phyloP scores from a whole-genome alignment of 352 stramenopile genomes.

The Pythium brachiatum region DNA sequence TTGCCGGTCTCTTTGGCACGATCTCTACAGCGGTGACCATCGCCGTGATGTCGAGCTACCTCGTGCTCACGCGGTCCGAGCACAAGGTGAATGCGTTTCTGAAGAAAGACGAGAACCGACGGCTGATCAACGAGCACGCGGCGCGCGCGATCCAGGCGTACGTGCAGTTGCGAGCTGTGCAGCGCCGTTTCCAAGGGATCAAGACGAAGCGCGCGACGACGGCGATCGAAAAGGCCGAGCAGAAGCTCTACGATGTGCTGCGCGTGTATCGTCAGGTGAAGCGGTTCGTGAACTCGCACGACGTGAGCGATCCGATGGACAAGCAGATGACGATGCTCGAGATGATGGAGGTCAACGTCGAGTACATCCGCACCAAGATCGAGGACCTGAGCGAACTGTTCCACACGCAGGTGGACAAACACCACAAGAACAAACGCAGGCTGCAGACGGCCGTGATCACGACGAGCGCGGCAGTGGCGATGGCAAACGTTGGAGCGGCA shows the following conservation, averaged over 20 bases:
- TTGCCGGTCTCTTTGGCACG: constrained; percentile 51
- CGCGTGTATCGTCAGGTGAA: constrained; percentile 56
- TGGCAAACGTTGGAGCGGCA: constrained; percentile 8
- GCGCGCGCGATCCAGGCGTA: constrained; percentile 62
- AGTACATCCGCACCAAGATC: constrained; percentile 80
- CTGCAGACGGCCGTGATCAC: constrained; percentile 10
- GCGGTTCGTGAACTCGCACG: constrained; percentile 55
- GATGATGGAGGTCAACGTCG: constrained; percentile 85
- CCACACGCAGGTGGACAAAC: constrained; percentile 32
- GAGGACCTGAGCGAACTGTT: constrained; percentile 60
- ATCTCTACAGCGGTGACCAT: constrained; percentile 68
- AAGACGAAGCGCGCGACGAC: constrained; percentile 18
- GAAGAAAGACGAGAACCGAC: constrained; percentile 65
- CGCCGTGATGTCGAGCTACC: constrained; percentile 71
- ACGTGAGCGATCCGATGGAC: constrained; percentile 74
- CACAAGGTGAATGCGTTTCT: constrained; percentile 82
- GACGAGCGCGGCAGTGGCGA: constrained; percentile 1
- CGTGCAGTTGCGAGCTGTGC: constrained; percentile 45
- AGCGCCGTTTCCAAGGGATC: constrained; percentile 32
- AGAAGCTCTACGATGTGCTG: constrained; percentile 62
- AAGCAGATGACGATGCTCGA: constrained; percentile 84
- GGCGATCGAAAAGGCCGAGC: constrained; percentile 38
- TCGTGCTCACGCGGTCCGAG: constrained; percentile 71
- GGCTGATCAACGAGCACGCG: constrained; percentile 56
- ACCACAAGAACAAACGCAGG: constrained; percentile 14